Percentiles rank a stretch among this genome's conserved stretches.
Evolutionary conservation across 345 rosid genomes (phyloP).

Genomic region (Capsella bursapastoris): DNA sequence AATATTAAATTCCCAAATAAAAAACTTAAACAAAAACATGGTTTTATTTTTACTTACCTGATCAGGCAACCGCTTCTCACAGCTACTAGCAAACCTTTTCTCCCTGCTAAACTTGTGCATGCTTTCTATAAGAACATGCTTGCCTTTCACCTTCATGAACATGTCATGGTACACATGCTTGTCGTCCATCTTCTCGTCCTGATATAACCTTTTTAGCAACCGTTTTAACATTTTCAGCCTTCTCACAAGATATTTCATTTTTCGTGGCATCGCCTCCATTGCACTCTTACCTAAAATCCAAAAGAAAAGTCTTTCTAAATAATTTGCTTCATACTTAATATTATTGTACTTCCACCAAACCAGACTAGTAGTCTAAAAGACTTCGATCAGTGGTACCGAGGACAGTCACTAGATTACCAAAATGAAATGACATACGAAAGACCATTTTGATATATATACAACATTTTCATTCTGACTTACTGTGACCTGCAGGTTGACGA

Average conservation of each 20-base stretch:
- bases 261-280: neutral
- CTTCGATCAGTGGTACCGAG: neutral
- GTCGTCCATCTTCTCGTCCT: neutral
- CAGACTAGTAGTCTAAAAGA: neutral
- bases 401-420: neutral
- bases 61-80: neutral
- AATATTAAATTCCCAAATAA: neutral
- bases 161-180: neutral
- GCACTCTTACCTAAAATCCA: neutral
- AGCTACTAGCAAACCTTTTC: neutral
- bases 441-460: neutral
- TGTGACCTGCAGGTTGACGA: neutral
- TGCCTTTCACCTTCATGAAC: neutral
- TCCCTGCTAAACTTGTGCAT: neutral
- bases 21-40: neutral
- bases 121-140: neutral
- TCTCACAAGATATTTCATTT: neutral
- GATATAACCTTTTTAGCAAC: neutral
- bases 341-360: neutral
- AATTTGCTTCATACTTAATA: neutral
- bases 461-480: neutral
- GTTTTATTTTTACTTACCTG: neutral
- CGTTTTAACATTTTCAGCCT: neutral
- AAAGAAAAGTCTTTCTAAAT: neutral
- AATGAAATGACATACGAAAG: neutral